These are phyloP conservation scores for Apiosordaria backusii DNA, from an alignment of 495 filamentous ascomycete genomes.

Conservation along the genomic window DNA sequence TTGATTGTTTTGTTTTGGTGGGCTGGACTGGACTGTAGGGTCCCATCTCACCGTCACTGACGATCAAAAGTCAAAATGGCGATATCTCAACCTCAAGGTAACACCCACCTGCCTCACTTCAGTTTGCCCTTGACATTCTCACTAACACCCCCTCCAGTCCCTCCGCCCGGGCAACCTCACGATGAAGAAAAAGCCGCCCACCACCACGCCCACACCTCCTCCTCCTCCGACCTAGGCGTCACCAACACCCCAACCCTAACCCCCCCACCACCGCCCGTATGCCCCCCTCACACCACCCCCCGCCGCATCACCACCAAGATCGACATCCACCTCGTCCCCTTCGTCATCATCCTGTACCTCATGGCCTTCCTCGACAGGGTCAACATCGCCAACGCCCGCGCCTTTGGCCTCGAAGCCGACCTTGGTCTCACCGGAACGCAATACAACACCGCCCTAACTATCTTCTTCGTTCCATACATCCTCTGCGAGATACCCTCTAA, in stretches of 20 bases:
- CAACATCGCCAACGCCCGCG: slow-evolving; percentile 66
- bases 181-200: neutral
- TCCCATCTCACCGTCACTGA: neutral
- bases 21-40: too few species aligned
- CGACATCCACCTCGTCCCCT: slow-evolving; percentile 77
- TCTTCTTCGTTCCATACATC: slow-evolving; percentile 93
- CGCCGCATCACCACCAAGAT: slow-evolving; percentile 69
- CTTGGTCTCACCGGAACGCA: slow-evolving; percentile 54
- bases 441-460: slow-evolving; percentile 76
- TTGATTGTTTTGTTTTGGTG: too few species aligned
- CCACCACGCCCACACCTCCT: neutral
- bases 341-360: slow-evolving; percentile 77
- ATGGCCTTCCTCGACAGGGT: slow-evolving; percentile 82
- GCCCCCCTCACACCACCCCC: slow-evolving; percentile 47
- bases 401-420: slow-evolving; percentile 62
- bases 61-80: neutral
- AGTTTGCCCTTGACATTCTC: neutral
- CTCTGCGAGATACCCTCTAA: slow-evolving; percentile 88
- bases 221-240: slow-evolving; percentile 1
- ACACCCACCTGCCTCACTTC: neutral
- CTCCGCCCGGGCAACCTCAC: neutral
- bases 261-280: slow-evolving; percentile 12
- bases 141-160: neutral
- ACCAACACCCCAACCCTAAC: neutral
- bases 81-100: neutral